Conservation (phyloP, 108 stramenopile species). For the Mayamaea pseudoterrestris region DNA sequence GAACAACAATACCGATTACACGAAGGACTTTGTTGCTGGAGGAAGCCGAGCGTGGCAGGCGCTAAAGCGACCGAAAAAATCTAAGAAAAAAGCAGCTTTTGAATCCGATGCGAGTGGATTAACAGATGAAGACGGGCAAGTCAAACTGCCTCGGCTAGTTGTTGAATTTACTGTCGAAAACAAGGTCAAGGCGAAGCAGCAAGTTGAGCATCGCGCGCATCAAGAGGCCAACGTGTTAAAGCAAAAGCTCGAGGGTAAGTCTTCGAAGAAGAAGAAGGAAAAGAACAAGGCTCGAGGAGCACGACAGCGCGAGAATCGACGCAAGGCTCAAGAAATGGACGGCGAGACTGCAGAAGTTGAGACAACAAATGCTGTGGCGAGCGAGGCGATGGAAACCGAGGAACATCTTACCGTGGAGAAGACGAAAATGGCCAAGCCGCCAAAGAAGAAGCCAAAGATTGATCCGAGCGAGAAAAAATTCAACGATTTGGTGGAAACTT, state of each 20-base stretch:
- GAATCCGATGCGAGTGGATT: neutral
- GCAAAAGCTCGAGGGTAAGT: conserved; percentile 44
- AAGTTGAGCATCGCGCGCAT: conserved; percentile 53
- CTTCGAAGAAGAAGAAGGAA: conserved; percentile 17
- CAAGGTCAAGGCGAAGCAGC: conserved; percentile 73
- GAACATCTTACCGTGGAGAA: too few relatives aligned
- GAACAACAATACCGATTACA: conserved; percentile 92
- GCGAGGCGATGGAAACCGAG: too few relatives aligned
- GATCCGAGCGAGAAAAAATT: too few relatives aligned
- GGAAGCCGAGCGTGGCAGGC: conserved; percentile 31
- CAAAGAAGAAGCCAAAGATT: too few relatives aligned
- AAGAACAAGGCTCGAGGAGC: conserved; percentile 51
- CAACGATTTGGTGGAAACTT: too few relatives aligned
- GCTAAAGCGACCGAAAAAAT: conserved; percentile 23
- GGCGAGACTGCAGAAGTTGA: too few relatives aligned
- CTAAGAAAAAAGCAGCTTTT: conserved; percentile 13
- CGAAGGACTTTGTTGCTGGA: conserved; percentile 49
- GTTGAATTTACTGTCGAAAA: conserved; percentile 85
- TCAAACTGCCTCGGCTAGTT: conserved; percentile 56
- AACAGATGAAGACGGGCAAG: neutral
- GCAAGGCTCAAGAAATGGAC: conserved; percentile 22
- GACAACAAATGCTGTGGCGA: too few relatives aligned
- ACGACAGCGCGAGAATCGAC: conserved; percentile 64
- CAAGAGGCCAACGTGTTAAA: conserved; percentile 59
- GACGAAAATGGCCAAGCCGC: too few relatives aligned